Conservation (phyloP, 1,139 yeast genomes). For the Barnettozyma hawaiiensis region DNA sequence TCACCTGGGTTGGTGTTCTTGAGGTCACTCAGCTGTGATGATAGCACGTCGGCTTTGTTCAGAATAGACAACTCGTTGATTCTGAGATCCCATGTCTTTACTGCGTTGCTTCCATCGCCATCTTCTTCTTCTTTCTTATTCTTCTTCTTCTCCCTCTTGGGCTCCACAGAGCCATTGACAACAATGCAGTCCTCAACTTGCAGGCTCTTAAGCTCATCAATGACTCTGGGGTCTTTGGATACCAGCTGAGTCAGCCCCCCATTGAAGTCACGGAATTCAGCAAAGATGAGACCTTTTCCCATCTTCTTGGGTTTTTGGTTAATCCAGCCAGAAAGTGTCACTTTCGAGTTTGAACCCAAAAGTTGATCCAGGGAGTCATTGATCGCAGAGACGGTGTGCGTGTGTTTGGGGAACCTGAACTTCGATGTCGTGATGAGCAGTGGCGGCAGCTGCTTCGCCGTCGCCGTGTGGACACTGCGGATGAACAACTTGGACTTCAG, state of each 20-base stretch:
- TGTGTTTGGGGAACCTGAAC: constrained; percentile 27
- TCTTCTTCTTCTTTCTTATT: too few species aligned
- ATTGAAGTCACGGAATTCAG: constrained; percentile 62
- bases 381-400: constrained; percentile 29
- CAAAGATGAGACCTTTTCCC: constrained; percentile 57
- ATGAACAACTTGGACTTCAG: background rate
- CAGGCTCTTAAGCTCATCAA: constrained; percentile 40
- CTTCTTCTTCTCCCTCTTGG: constrained; percentile 24
- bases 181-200: constrained; percentile 76
- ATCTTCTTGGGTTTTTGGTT: constrained; percentile 64
- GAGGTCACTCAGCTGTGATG: constrained; percentile 64
- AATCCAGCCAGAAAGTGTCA: constrained; percentile 60
- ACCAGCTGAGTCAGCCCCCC: constrained; percentile 69
- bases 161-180: constrained; percentile 49
- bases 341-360: constrained; percentile 16
- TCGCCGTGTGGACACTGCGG: background rate
- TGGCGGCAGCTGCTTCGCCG: constrained; percentile 4
- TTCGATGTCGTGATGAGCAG: constrained; percentile 3
- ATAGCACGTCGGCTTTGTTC: constrained; percentile 60
- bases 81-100: constrained; percentile 49
- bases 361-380: constrained; percentile 2
- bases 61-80: constrained; percentile 49
- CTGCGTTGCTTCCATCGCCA: constrained; percentile 16
- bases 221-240: constrained; percentile 34
- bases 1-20: constrained; percentile 42